Conservation (phyloP, 306 rosid species). For the Cicer judaicum region DNA sequence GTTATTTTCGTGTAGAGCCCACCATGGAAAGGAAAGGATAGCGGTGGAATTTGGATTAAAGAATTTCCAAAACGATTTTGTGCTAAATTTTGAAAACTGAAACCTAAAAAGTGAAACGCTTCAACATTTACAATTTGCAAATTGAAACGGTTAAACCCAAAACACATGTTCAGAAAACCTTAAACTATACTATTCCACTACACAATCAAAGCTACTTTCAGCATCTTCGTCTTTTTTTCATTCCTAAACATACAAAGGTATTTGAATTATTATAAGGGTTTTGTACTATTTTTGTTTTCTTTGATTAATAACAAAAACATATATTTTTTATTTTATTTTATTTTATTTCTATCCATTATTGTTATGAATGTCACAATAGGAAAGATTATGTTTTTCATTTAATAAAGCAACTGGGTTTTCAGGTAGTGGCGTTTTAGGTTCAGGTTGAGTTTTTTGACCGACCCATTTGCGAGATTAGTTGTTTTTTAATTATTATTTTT, state of each 20-base stretch:
- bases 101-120: not conserved
- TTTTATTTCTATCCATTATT: not conserved
- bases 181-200: not conserved
- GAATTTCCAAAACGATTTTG: constrained; percentile 50
- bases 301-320: not conserved
- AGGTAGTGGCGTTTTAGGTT: constrained; percentile 1
- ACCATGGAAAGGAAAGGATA: constrained; percentile 60
- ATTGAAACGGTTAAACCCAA: not conserved
- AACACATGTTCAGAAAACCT: not conserved
- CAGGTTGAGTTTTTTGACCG: not conserved
- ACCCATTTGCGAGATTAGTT: constrained; percentile 8
- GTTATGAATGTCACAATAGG: not conserved
- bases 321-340: too few relatives aligned
- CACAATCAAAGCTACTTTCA: not conserved
- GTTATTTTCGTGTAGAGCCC: constrained; percentile 2
- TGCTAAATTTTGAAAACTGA: constrained; percentile 14
- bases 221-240: constrained; percentile 1
- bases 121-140: not conserved
- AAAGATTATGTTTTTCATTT: not conserved
- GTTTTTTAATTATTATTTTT: not conserved
- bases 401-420: constrained; percentile 10
- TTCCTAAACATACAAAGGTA: constrained; percentile 37
- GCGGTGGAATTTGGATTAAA: constrained; percentile 73
- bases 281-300: not conserved
- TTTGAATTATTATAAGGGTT: not conserved